These are phyloP conservation scores for Saccharomyces hybrid DNA, from an alignment of 1,139 yeast genomes.

Conservation along the genomic window DNA sequence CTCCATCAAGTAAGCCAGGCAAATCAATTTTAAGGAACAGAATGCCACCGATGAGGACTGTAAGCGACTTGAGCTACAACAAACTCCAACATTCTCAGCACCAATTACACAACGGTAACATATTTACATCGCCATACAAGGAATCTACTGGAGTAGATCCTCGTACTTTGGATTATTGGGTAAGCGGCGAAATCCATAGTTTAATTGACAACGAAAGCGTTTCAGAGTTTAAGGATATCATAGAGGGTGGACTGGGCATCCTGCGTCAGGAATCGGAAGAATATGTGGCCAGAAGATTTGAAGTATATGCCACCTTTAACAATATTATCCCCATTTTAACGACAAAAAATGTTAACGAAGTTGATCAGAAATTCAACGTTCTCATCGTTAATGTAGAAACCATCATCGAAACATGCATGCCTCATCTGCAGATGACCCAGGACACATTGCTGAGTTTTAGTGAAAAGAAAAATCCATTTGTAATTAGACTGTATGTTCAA, in stretches of 20 bases:
- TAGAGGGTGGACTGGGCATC: conserved; percentile 25
- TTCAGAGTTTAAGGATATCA: conserved; percentile 18
- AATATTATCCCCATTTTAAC: conserved; percentile 21
- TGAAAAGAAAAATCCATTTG: conserved; percentile 25
- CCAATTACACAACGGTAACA: not conserved
- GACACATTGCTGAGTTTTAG: conserved; percentile 9
- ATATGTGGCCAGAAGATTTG: conserved; percentile 39
- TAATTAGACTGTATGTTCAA: conserved; percentile 26
- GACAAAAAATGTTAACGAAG: conserved; percentile 15
- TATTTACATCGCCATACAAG: not conserved
- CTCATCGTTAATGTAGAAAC: conserved; percentile 32
- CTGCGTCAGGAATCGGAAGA: conserved; percentile 7
- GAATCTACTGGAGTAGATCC: conserved; percentile 8
- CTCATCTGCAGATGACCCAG: conserved; percentile 17
- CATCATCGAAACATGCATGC: conserved; percentile 12
- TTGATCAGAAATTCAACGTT: conserved; percentile 36
- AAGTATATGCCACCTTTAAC: conserved; percentile 56
- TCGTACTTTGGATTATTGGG: conserved; percentile 21
- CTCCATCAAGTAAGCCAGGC: conserved; percentile 18
- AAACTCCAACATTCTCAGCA: not conserved
- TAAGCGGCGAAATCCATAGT: conserved; percentile 26
- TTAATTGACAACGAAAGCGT: conserved; percentile 15
- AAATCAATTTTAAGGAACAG: conserved; percentile 24
- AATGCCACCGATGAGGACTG: conserved; percentile 3
- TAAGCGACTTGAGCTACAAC: conserved; percentile 4